phyloP scores from a whole-genome alignment of 768 basidiomycete species.

The Phlegmacium glaucopus region DNA sequence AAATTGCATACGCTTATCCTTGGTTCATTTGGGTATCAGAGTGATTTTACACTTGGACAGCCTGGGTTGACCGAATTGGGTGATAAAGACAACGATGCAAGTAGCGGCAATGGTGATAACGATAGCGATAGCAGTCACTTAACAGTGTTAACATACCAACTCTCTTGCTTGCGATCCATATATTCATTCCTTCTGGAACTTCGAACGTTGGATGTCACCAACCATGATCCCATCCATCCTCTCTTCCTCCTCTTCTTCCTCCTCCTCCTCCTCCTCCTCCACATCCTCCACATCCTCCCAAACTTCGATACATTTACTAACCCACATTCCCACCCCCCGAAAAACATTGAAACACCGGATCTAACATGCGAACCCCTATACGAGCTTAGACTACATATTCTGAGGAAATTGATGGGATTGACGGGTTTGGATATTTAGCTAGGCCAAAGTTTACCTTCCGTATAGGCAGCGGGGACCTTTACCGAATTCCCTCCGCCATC shows the following conservation, averaged over 20 bases:
- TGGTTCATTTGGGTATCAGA: constrained; percentile 47
- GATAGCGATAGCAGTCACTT: constrained; percentile 20
- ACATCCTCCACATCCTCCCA: constrained; percentile 25
- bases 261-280: constrained; percentile 12
- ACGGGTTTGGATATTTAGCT: constrained; percentile 49
- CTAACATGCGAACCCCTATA: constrained; percentile 49
- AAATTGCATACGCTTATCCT: constrained; percentile 42
- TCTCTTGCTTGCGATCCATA: constrained; percentile 38
- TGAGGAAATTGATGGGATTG: constrained; percentile 34
- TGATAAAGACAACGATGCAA: too few species aligned
- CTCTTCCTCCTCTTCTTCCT: too few species aligned
- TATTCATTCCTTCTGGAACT: constrained; percentile 47
- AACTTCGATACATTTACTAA: constrained; percentile 39
- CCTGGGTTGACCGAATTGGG: constrained; percentile 16
- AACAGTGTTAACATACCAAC: too few species aligned
- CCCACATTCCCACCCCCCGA: constrained; percentile 32
- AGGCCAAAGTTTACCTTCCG: too few species aligned
- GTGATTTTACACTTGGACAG: constrained; percentile 39
- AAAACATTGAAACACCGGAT: constrained; percentile 38
- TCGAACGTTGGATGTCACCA: constrained; percentile 48
- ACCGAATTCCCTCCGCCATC: too few species aligned
- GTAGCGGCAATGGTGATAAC: too few species aligned
- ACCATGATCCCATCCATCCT: constrained; percentile 30
- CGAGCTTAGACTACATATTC: constrained; percentile 30
- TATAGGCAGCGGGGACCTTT: too few species aligned